phyloP scores from a whole-genome alignment of 2,329 filamentous ascomycete genomes.

The Gnomoniopsis smithogilvyi region DNA sequence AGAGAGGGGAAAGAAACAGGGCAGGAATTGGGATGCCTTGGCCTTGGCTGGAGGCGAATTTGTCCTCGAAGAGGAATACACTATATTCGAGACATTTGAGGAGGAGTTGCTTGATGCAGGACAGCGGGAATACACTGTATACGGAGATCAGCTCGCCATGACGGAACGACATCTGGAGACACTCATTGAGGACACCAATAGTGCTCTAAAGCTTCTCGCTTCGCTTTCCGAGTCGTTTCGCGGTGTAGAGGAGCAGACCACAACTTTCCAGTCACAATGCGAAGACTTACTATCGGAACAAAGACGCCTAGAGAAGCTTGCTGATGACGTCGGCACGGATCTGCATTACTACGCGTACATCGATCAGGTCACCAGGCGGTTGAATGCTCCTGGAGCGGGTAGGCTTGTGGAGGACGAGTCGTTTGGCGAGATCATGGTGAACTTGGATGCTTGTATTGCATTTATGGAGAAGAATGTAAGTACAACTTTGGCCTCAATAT shows the following conservation, averaged over 20 bases:
- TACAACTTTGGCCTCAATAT: conserved; percentile 4
- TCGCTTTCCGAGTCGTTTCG: conserved; percentile 83
- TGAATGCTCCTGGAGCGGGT: conserved; percentile 89
- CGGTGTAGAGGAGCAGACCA: conserved; percentile 83
- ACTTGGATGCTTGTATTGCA: conserved; percentile 83
- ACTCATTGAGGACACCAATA: conserved; percentile 70
- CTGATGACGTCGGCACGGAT: conserved; percentile 82
- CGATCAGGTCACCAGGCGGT: conserved; percentile 80
- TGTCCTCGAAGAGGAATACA: conserved; percentile 21
- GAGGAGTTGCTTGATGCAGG: conserved; percentile 74
- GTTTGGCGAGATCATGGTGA: conserved; percentile 84
- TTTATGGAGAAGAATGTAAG: conserved; percentile 87
- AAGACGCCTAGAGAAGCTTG: conserved; percentile 71
- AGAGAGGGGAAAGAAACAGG: conserved; percentile 36
- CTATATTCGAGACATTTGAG: conserved; percentile 56
- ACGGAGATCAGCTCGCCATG: conserved; percentile 75
- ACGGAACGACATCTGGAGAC: conserved; percentile 79
- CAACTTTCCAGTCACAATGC: conserved; percentile 89
- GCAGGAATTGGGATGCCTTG: conserved; percentile 50
- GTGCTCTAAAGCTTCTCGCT: conserved; percentile 71
- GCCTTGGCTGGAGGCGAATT: conserved; percentile 32
- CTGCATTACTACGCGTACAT: conserved; percentile 94
- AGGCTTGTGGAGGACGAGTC: conserved; percentile 79
- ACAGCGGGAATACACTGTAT: conserved; percentile 81
- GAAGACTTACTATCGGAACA: conserved; percentile 84